Evolutionary conservation across 1,139 yeast genomes (phyloP), one percentile per base, ranked within the genome.

Genomic region (Hansenula lynferdii): DNA sequence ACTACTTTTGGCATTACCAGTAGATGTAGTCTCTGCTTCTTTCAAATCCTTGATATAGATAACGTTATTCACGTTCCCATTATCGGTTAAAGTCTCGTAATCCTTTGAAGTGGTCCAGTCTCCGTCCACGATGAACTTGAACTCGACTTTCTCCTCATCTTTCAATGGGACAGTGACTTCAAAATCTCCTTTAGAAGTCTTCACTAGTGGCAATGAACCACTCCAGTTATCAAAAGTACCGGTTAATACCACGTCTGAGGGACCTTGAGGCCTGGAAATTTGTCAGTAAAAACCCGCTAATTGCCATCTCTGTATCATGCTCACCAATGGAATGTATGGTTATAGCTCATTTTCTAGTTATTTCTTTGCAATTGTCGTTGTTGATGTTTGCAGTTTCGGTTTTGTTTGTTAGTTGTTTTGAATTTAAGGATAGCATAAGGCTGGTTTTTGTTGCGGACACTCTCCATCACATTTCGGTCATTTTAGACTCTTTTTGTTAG

Each of bases 201-300:
- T 75, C 35, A 78, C 77, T 46, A 84, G 66, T 28, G 75, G 76
- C 41, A 74, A 65, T 1, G 77, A 60, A 47, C 80, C 72, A 31
- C 74, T 58, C 95, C 95, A 85, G 51, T 78, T 65, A 58, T 84
- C 92, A 60, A 85, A 84, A 36, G 81, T 71, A 45, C 95, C 95
- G 22, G 92, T 82, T 43, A 85, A 79, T 45, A 76, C 67, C 40
- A 85, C 92, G 34, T 77, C 77, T 35, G 68, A 44, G n/a, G 92
- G 87, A 44, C 92, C 90, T 24, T 75, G 60, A 27, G 90, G 90
- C 90, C 89, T 75, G 30, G 31, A 10, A 8, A 6, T 8, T 9
- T 14, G 41, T 33, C 31, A 38, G 39, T 38, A 37, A 10, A 15
- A 23, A n/a, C n/a, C n/a, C n/a, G n/a, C n/a, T n/a, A n/a, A n/a